phyloP scores from a whole-genome alignment of 108 stramenopile species.

The Skeletonema grethae region DNA sequence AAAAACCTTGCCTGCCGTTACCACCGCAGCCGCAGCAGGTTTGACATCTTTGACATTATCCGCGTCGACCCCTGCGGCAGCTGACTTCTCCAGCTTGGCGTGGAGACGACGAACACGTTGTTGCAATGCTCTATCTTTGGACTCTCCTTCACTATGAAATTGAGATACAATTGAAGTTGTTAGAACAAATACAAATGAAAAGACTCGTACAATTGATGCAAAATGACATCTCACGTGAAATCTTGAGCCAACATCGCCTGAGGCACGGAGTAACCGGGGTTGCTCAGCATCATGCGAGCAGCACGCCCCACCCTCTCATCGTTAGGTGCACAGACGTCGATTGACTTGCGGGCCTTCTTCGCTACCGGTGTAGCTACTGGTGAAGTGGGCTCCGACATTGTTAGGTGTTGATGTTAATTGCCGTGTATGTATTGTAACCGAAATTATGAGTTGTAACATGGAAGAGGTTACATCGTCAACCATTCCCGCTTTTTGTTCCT shows the following conservation, averaged over 20 bases:
- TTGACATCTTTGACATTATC: conserved; percentile 1
- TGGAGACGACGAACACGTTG: conserved; percentile 26
- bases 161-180: neutral
- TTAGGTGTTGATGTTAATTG: neutral
- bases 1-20: conserved; percentile 1
- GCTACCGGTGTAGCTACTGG: neutral
- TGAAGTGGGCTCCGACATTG: neutral
- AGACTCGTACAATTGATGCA: neutral
- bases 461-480: no score
- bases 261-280: neutral
- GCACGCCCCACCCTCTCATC: neutral
- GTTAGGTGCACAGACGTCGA: neutral
- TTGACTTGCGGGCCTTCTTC: neutral
- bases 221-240: neutral
- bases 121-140: conserved; percentile 22
- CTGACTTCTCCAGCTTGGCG: conserved; percentile 13
- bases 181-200: neutral
- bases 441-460: no score
- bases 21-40: neutral
- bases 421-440: no score
- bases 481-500: no score
- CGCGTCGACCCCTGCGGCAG: neutral
- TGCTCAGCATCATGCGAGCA: neutral
- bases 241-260: conserved; percentile 1
- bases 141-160: conserved; percentile 13